Evolutionary conservation across 768 basidiomycete genomes (phyloP), one percentile per base, ranked within the genome.

Genomic region (Psilocybe subaeruginosa): DNA sequence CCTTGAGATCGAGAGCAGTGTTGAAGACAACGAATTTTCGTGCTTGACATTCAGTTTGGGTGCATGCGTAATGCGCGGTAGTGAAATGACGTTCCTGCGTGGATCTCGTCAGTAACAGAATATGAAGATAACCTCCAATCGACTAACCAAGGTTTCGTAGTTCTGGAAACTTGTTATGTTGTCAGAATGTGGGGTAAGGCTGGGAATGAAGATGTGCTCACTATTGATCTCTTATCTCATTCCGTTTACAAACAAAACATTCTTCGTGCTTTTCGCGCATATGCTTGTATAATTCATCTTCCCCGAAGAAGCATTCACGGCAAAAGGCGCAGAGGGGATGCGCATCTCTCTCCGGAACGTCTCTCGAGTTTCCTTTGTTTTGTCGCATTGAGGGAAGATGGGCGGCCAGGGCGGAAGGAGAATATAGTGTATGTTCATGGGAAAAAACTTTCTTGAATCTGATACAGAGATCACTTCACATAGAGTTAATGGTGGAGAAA

Each of bases 21-120:
- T 87, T 86, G 73, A 99, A 99, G 11, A 99, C 97, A 62, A 99
- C 92, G 64, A 99, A 99, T 76, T 97, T 98, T 67, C 86, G 89
- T 4, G 86, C 87, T 48, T 89, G 85, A 69, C 97, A 99, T 41
- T 79, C 71, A 0, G 86, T 64, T 59, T 93, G 88, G 2, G 76
- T 79, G 72, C 97, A 99, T 4, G 91, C 89, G 72, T 84, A 84
- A 72, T 99, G 97, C 2, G 79, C 86, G 30, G 77, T 79, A 65
- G 83, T 85, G 74, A 92, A 93, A 69, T 95, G 93, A 45, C 76
- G 77, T 73, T 94, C 92, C 89, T 92, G 62, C 17, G 41, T 43
- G 39, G 23, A 51, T 41, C 39, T 47, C 31, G 61, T 58, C 27
- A 60, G 31, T 27, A 39, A 39, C 46, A 9, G 31, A n/a, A 59